Percentiles rank a stretch among this genome's conserved stretches.
These are phyloP conservation scores for Fusarium sp. DNA, from an alignment of 2,329 filamentous ascomycete genomes.

Conservation along the genomic window DNA sequence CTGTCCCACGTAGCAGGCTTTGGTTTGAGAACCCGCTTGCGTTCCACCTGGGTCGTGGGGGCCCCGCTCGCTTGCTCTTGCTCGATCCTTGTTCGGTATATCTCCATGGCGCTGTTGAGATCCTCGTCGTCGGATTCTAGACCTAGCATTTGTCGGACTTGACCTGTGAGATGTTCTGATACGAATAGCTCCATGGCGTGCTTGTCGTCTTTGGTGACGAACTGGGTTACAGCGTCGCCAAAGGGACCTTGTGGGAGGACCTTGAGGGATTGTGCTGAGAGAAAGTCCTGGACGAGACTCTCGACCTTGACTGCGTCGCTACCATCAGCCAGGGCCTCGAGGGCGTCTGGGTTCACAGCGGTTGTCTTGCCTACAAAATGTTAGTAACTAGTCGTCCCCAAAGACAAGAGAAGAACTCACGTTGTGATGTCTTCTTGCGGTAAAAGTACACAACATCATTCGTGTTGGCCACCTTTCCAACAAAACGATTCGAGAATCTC, in stretches of 20 bases:
- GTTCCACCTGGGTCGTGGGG: constrained; percentile 55
- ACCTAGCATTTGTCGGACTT: constrained; percentile 77
- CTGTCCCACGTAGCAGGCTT: constrained; percentile 87
- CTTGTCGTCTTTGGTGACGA: constrained; percentile 95
- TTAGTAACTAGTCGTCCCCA: constrained; percentile 11
- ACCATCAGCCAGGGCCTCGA: constrained; percentile 62
- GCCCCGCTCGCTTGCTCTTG: constrained; percentile 76
- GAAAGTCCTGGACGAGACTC: constrained; percentile 87
- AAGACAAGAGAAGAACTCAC: constrained; percentile 28
- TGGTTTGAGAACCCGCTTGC: constrained; percentile 69
- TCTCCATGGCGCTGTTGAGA: constrained; percentile 79
- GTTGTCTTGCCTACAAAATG: constrained; percentile 46
- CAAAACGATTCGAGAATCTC: constrained; percentile 92
- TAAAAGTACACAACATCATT: constrained; percentile 96
- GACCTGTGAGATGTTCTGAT: constrained; percentile 75
- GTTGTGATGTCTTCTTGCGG: constrained; percentile 79
- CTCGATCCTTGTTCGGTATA: constrained; percentile 77
- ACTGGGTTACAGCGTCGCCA: constrained; percentile 91
- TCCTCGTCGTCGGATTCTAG: constrained; percentile 75
- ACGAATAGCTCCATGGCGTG: constrained; percentile 89
- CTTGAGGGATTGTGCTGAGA: constrained; percentile 88
- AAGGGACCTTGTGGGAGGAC: constrained; percentile 94
- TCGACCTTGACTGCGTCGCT: constrained; percentile 86
- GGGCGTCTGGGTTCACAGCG: constrained; percentile 69
- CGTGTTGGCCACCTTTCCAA: constrained; percentile 90